phyloP scores from a whole-genome alignment of 352 stramenopile genomes.

The Phytophthora rubi region DNA sequence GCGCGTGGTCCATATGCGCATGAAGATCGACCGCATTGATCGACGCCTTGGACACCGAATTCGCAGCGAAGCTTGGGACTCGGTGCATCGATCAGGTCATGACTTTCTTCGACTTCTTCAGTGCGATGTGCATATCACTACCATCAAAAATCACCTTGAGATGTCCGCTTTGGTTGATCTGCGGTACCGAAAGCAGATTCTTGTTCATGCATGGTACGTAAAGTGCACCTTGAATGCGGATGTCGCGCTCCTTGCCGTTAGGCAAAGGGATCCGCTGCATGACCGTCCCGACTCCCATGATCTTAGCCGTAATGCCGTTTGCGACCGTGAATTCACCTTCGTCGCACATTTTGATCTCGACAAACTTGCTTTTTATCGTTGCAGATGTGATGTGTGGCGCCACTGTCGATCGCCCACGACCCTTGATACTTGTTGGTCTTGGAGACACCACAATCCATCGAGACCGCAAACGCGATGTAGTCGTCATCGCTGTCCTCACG shows the following conservation, averaged over 20 bases:
- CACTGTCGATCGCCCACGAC: neutral
- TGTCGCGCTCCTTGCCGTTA: constrained; percentile 1
- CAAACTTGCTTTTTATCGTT: neutral
- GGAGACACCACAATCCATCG: constrained; percentile 8
- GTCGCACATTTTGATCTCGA: neutral
- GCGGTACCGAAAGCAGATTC: constrained; percentile 22
- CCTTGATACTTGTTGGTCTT: neutral
- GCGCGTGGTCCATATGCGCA: neutral
- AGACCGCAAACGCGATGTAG: constrained; percentile 23
- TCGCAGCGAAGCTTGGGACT: constrained; percentile 1
- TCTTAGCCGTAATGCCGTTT: neutral
- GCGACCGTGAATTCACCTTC: neutral
- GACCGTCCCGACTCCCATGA: neutral
- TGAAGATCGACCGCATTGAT: neutral
- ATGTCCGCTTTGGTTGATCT: constrained; percentile 23
- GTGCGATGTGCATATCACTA: constrained; percentile 15
- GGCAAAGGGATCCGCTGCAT: neutral
- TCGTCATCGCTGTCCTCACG: constrained; percentile 2
- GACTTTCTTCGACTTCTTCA: constrained; percentile 22
- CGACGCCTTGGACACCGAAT: neutral
- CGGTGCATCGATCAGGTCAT: constrained; percentile 27
- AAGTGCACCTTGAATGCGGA: constrained; percentile 16
- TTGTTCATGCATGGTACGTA: constrained; percentile 22
- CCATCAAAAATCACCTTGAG: constrained; percentile 16
- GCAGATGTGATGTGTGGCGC: neutral